These are phyloP conservation scores for Malus hybrid DNA, from an alignment of 331 rosid species.

Conservation along the genomic window DNA sequence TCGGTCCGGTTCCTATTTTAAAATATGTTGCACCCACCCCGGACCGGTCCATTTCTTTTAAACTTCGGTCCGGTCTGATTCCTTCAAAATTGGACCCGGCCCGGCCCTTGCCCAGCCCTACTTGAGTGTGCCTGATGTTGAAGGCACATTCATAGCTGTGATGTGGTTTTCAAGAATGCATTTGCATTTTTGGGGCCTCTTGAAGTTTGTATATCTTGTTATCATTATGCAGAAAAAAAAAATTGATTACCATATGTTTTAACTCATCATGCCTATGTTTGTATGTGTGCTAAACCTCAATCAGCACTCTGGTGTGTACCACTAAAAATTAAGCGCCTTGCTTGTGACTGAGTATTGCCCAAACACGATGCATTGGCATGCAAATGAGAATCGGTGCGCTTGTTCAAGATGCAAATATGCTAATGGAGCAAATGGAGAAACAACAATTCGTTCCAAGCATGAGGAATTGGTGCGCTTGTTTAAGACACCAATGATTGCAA, in stretches of 20 bases:
- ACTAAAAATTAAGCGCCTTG: no score
- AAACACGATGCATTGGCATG: slow-evolving; percentile 80
- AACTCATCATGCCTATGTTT: slow-evolving; percentile 20
- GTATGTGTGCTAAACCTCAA: no score
- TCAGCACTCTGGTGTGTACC: no score
- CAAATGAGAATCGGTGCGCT: slow-evolving; percentile 74
- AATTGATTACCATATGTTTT: neutral
- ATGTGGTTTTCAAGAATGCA: no score
- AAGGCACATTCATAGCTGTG: slow-evolving; percentile 20
- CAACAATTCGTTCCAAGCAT: slow-evolving; percentile 74
- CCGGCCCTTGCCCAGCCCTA: no score
- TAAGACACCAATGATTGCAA: slow-evolving; percentile 89
- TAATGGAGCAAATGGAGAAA: slow-evolving; percentile 21
- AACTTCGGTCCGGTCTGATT: no score
- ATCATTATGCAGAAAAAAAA: neutral
- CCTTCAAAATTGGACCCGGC: no score
- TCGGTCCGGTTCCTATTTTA: no score
- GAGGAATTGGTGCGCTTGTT: slow-evolving; percentile 49
- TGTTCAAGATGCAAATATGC: slow-evolving; percentile 72
- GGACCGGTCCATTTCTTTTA: no score
- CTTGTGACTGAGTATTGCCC: slow-evolving; percentile 81
- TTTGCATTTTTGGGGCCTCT: no score
- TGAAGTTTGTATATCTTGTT: slow-evolving; percentile 5
- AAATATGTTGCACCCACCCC: no score
- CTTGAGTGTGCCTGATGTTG: neutral